Base-by-base conservation (phyloP, 495 filamentous ascomycete genomes). In the Rostrohypoxylon terebratum region DNA sequence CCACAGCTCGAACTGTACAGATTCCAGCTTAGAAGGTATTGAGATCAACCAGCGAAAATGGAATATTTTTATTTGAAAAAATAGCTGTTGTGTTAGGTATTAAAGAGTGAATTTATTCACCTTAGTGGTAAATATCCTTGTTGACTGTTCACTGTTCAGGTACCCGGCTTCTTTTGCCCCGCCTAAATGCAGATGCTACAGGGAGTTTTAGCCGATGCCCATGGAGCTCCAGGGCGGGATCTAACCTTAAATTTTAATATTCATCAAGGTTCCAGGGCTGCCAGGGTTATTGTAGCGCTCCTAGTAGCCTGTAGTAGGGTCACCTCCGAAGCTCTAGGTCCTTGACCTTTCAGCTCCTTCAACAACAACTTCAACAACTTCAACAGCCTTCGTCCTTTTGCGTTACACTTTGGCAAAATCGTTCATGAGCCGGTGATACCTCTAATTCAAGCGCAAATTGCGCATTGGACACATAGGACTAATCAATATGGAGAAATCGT, bases 401-500 rank as follows among this genome's bases (percentile, higher is more conserved):
- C 31, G 9, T 55, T 36, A n/a, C 23, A 25, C 28, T 1, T 59
- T 8, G 33, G 23, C 28, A 14, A 34, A 25, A 50, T 16, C 25
- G 4, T 50, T 44, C 16, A 66, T 66, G 63, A 59, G 5, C 59
- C 40, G 8, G 42, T 38, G 48, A 66, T 50, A 36, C 7, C 50
- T 3, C 13, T 36, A 23, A 31, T 31, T 53, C 4, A 42, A 53
- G 65, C 65, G 65, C 55, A 42, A 60, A 28, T 45, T 36, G 60
- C 53, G 59, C 59, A 20, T 16, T 14, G 57, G 18, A 20, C 45
- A 68, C 16, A 47, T 18, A 38, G 20, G 38, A 40, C n/a, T 34
- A 33, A 59, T 25, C 16, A 34, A 18, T 16, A 74, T 74, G 71
- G 63, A 74, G 57, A 74, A 74, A 48, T 42, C 48, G 0, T 62